Base-by-base conservation (phyloP, 371 early-diverging fungal genomes). In the Blyttiomyces sp. region DNA sequence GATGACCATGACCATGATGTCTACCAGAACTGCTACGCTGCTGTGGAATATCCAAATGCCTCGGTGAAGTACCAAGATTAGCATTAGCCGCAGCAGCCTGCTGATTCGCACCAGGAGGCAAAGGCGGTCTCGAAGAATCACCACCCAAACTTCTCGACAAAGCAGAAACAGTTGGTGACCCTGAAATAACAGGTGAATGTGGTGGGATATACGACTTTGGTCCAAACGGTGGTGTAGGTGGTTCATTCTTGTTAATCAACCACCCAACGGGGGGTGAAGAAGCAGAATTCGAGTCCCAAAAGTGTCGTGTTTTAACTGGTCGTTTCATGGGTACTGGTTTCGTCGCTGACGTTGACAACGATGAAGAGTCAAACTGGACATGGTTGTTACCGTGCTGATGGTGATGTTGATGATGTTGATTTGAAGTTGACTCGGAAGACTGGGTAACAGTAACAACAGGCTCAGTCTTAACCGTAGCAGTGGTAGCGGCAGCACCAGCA, bases 191-290 rank as follows among this genome's bases (percentile, higher is more conserved):
- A n/a, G n/a, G n/a, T n/a, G n/a, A n/a, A n/a, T n/a, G n/a, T n/a
- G n/a, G n/a, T n/a, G n/a, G n/a, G n/a, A n/a, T n/a, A n/a, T n/a
- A n/a, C n/a, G n/a, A n/a, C n/a, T n/a, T n/a, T n/a, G n/a, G n/a
- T n/a, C n/a, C n/a, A n/a, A 49, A 4, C 27, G 64, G 52, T 6
- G 64, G 64, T 5, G 64, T 63, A 16, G 32, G 56, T 21, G 61
- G 60, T 31, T 53, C 64, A 11, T 35, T 36, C 24, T 60, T 45
- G 44, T 58, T 59, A 52, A 93, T 76, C 34, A 95, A 79, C 92
- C 93, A 95, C 64, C 95, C 95, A 34, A 95, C 92, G 24, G 92
- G 85, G 2, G 89, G 84, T 7, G 67, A 66, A 0, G 73, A 69
- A 11, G 69, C 69, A 4, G 66, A 60, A 13, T 63, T 45, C 19